These are phyloP conservation scores for Neurospora sp. DNA, from an alignment of 2,329 filamentous ascomycete species.

Conservation along the genomic window DNA sequence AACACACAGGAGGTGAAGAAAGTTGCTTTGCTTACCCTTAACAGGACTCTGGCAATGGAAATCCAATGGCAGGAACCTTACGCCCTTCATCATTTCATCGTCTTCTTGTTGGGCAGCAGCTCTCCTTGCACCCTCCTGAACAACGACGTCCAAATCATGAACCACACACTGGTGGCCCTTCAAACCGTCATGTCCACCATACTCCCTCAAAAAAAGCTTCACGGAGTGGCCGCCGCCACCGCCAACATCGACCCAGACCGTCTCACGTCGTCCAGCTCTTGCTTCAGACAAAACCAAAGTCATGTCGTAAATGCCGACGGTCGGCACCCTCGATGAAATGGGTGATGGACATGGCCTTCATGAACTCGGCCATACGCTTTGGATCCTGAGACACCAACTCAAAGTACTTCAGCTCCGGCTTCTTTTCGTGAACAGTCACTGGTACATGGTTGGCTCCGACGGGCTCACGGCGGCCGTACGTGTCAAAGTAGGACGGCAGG, in stretches of 20 bases:
- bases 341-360: constrained; percentile 19
- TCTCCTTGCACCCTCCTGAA: constrained; percentile 10
- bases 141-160: constrained; percentile 22
- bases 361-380: constrained; percentile 16
- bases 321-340: constrained; percentile 14
- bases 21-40: constrained; percentile 13
- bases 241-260: constrained; percentile 24
- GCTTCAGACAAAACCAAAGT: constrained; percentile 14
- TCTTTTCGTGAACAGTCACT: constrained; percentile 15
- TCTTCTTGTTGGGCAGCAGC: constrained; percentile 8
- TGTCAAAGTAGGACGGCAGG: constrained; percentile 19
- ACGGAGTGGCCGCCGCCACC: constrained; percentile 22
- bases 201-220: constrained; percentile 15
- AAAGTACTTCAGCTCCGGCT: constrained; percentile 18
- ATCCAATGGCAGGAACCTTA: constrained; percentile 19
- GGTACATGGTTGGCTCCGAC: constrained; percentile 17
- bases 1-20: neutral
- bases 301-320: constrained; percentile 21
- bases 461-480: constrained; percentile 19
- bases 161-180: constrained; percentile 18
- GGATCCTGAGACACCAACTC: constrained; percentile 17
- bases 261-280: constrained; percentile 4
- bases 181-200: constrained; percentile 9
- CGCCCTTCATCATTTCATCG: constrained; percentile 13
- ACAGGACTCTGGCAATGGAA: constrained; percentile 22